phyloP scores from a whole-genome alignment of 768 basidiomycete genomes.

The Boletellus sp. region DNA sequence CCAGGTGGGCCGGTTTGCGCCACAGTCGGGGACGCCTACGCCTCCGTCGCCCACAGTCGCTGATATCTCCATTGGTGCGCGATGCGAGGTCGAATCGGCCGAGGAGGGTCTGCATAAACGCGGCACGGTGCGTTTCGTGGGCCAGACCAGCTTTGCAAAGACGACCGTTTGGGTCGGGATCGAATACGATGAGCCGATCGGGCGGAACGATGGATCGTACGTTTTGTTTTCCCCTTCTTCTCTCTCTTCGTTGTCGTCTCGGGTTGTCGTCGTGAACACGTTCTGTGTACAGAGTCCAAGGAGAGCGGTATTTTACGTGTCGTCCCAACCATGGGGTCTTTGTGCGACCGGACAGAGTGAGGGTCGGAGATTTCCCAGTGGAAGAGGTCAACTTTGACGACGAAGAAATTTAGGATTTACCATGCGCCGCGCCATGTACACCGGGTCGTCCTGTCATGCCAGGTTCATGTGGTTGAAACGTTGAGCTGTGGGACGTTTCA shows the following conservation, averaged over 20 bases:
- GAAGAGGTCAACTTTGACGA: conserved; percentile 75
- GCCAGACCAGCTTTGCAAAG: conserved; percentile 68
- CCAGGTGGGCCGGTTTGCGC: conserved; percentile 87
- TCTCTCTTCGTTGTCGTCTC: no score
- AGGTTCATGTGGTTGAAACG: not conserved
- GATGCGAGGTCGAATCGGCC: conserved; percentile 77
- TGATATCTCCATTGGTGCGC: conserved; percentile 62
- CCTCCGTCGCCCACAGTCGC: not conserved
- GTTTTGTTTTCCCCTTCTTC: conserved; percentile 29
- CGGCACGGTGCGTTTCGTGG: conserved; percentile 84
- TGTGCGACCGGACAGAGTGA: conserved; percentile 78
- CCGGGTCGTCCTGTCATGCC: not conserved
- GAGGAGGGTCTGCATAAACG: conserved; percentile 72
- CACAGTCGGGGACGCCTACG: conserved; percentile 37
- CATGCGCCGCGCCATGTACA: no score
- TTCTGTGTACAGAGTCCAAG: conserved; percentile 60
- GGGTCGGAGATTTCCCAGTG: conserved; percentile 82
- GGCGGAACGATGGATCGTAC: conserved; percentile 94
- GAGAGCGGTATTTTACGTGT: conserved; percentile 82
- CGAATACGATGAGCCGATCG: conserved; percentile 93
- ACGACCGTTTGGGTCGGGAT: conserved; percentile 82
- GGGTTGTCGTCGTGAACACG: not conserved
- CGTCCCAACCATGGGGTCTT: conserved; percentile 77
- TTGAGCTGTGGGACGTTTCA: not conserved
- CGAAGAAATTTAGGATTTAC: conserved; percentile 62